Evolutionary conservation across 139 green algal genomes (phyloP).

Genomic region (Chlorella sp.): DNA sequence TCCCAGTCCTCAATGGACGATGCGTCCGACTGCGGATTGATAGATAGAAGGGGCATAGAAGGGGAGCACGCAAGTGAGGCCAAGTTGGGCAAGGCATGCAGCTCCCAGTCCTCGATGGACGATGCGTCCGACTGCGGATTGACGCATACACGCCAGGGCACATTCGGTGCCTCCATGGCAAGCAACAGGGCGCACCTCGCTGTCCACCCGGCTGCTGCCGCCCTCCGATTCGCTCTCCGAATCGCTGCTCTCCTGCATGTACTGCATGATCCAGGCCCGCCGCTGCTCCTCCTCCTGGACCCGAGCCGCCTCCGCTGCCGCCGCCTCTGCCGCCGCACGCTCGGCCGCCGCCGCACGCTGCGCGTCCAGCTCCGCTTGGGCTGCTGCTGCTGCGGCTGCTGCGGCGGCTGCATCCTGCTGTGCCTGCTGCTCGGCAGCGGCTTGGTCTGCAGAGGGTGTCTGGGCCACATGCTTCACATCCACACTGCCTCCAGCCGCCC

Average conservation of each 20-base stretch:
- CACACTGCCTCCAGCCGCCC: constrained; percentile 13
- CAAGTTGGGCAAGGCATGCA: no score
- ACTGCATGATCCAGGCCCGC: constrained; percentile 78
- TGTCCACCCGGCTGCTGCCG: constrained; percentile 24
- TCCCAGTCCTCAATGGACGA: constrained; percentile 80
- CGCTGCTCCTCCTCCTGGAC: constrained; percentile 27
- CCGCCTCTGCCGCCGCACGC: constrained; percentile 6
- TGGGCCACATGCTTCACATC: constrained; percentile 30
- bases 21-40: not conserved
- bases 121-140: not conserved
- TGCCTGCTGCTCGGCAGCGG: constrained; percentile 3
- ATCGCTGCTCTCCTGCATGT: constrained; percentile 53
- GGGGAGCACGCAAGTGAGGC: not conserved
- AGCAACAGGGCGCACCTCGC: not conserved
- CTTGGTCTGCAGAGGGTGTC: not conserved
- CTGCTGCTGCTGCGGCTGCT: constrained; percentile 13
- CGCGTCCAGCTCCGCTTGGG: constrained; percentile 10
- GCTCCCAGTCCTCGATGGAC: constrained; percentile 81
- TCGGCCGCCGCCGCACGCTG: constrained; percentile 17
- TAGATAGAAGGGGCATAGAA: not conserved
- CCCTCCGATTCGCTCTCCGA: constrained; percentile 25
- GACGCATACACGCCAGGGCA: no score
- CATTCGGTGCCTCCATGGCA: no score
- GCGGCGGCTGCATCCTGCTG: constrained; percentile 13
- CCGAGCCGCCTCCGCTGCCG: not conserved